Evolutionary conservation across 176 grass and related monocot genomes (phyloP).

Genomic region (Puccinellia tenuiflora): DNA sequence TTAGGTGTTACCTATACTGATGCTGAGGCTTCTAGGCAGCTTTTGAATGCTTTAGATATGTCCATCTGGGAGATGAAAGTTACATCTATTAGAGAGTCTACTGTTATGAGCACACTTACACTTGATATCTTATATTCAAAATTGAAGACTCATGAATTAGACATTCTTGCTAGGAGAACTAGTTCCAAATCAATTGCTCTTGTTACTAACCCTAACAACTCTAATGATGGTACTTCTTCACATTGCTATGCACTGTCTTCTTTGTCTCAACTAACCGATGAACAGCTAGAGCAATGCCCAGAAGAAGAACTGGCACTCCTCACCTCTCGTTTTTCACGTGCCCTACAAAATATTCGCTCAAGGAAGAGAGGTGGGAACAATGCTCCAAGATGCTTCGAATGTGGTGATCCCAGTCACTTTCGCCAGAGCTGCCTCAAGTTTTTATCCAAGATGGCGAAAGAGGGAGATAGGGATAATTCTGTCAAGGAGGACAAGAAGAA

Average conservation of each 20-base stretch:
- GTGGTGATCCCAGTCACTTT: too few species aligned
- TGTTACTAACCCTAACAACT: neutral
- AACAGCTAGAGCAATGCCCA: neutral
- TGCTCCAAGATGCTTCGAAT: too few species aligned
- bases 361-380: too few species aligned
- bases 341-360: neutral
- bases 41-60: neutral
- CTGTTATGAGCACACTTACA: neutral
- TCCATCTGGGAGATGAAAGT: neutral
- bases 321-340: neutral
- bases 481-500: too few species aligned
- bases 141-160: neutral
- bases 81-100: neutral
- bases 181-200: neutral
- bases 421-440: too few species aligned
- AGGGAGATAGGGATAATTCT: too few species aligned
- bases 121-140: neutral
- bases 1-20: neutral
- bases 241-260: neutral
- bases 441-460: too few species aligned
- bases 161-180: neutral
- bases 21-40: neutral
- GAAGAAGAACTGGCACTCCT: neutral
- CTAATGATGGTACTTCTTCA: neutral
- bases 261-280: neutral